Evolutionary conservation across 139 green algal species (phyloP).

Genomic region (Yamagishiella unicocca): DNA sequence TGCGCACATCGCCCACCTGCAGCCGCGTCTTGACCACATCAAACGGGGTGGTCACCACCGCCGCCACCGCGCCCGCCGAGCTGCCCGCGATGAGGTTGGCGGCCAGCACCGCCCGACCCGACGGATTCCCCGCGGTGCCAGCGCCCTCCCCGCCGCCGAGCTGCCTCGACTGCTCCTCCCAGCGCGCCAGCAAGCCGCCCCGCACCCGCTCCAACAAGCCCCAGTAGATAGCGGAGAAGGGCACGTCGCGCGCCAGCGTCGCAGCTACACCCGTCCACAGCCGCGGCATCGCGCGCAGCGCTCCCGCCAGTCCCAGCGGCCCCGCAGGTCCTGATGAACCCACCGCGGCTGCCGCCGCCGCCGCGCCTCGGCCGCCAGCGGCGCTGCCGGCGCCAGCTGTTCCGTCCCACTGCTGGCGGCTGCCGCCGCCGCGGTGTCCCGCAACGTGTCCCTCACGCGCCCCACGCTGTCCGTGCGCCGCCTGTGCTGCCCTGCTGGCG

Average conservation of each 20-base stretch:
- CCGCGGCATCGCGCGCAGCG: conserved; percentile 44
- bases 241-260: conserved; percentile 92
- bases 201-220: conserved; percentile 88
- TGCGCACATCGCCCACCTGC: conserved; percentile 73
- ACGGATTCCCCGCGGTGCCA: conserved; percentile 5
- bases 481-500: conserved; percentile 74
- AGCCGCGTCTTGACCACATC: conserved; percentile 97
- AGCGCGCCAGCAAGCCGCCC: conserved; percentile 53
- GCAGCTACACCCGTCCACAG: conserved; percentile 87
- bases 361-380: not conserved
- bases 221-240: conserved; percentile 97
- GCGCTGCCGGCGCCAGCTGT: conserved; percentile 21
- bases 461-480: conserved; percentile 29
- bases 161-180: conserved; percentile 18
- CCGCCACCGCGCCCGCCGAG: conserved; percentile 79
- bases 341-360: not conserved
- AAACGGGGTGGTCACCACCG: conserved; percentile 92
- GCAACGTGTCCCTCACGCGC: conserved; percentile 20
- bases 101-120: conserved; percentile 62
- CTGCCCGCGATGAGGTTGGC: conserved; percentile 75
- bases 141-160: conserved; percentile 8
- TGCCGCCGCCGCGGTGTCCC: not conserved
- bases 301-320: not conserved
- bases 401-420: too few species aligned
- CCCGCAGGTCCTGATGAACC: not conserved